These are phyloP conservation scores for Coemansia sp. DNA, from an alignment of 192 early-diverging fungal genomes.

Conservation along the genomic window DNA sequence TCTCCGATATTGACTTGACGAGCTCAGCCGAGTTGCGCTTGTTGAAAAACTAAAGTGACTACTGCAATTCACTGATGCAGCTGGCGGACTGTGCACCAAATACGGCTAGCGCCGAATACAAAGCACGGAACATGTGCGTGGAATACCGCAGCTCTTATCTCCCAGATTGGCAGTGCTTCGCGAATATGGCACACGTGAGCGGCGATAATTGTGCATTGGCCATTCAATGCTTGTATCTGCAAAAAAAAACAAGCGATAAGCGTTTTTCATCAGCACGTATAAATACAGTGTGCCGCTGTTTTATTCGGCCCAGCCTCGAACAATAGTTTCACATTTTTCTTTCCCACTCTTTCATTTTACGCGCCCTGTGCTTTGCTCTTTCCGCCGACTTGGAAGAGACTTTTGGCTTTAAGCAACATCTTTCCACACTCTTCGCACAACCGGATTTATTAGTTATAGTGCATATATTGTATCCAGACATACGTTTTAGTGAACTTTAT, in stretches of 20 bases:
- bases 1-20: too few species aligned
- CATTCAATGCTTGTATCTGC: neutral
- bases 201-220: neutral
- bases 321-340: neutral
- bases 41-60: too few species aligned
- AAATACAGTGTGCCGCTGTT: neutral
- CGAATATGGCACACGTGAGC: neutral
- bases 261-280: neutral
- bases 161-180: neutral
- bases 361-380: neutral
- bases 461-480: neutral
- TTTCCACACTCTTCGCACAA: neutral
- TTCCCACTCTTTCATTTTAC: neutral
- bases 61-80: too few species aligned
- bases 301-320: neutral
- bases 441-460: too few species aligned
- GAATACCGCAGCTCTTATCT: neutral
- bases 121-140: neutral
- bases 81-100: neutral
- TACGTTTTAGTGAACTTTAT: neutral
- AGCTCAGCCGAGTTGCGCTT: too few species aligned
- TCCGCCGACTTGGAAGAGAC: neutral
- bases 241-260: neutral
- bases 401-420: neutral
- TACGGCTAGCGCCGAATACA: too few species aligned